phyloP scores from a whole-genome alignment of 2,329 filamentous ascomycete species.

The Botrytis medusae region DNA sequence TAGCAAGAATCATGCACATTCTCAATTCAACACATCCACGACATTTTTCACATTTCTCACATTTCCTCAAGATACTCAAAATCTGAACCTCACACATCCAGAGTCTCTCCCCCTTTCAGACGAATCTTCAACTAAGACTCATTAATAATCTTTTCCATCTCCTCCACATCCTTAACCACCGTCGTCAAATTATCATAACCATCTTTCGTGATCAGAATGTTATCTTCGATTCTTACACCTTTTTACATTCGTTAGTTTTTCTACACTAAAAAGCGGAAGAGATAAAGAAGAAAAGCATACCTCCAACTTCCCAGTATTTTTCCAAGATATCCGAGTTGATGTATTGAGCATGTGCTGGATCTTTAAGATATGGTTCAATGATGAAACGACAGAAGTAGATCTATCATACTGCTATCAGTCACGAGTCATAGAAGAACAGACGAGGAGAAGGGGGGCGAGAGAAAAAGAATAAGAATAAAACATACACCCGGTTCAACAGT shows the following conservation, averaged over 20 bases:
- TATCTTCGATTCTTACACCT: constrained; percentile 65
- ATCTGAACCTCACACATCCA: neutral
- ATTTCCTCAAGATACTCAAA: neutral
- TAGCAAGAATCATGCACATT: neutral
- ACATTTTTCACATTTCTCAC: neutral
- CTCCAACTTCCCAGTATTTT: constrained; percentile 79
- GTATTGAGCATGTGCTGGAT: constrained; percentile 70
- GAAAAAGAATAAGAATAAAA: constrained; percentile 41
- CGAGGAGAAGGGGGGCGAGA: neutral
- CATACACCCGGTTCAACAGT: constrained; percentile 90
- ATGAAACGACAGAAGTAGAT: constrained; percentile 93
- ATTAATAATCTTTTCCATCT: constrained; percentile 50
- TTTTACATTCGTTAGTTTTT: neutral
- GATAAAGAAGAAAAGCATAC: neutral
- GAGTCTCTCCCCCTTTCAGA: neutral
- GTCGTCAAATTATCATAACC: constrained; percentile 73
- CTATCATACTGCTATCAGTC: constrained; percentile 40
- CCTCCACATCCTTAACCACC: constrained; percentile 65
- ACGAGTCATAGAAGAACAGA: neutral
- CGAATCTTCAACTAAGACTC: constrained; percentile 10
- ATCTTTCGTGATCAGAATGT: constrained; percentile 68
- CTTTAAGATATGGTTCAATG: constrained; percentile 74
- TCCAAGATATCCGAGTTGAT: constrained; percentile 74
- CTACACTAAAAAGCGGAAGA: neutral
- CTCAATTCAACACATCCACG: neutral